A percentile compares a stretch with the other conserved stretches of the same genome.
Conservation (phyloP, 2,329 filamentous ascomycete species). For the Penicillium sp. region DNA sequence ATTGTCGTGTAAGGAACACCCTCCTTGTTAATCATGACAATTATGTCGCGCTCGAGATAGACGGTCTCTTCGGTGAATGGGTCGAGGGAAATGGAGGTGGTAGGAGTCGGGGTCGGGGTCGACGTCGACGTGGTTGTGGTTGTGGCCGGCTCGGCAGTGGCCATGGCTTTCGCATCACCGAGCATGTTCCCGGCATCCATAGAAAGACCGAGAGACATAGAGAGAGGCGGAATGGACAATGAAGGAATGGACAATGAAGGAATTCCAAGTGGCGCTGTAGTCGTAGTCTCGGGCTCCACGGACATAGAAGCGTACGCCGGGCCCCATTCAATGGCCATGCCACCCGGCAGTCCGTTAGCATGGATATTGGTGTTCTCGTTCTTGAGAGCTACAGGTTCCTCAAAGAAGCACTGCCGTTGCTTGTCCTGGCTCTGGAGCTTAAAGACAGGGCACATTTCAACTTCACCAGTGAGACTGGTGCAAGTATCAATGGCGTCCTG, state of each 20-base stretch:
- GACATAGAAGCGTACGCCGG: constrained; percentile 42
- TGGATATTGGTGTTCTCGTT: constrained; percentile 65
- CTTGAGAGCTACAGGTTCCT: constrained; percentile 58
- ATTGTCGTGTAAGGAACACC: constrained; percentile 31
- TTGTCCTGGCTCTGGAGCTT: constrained; percentile 64
- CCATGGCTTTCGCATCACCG: constrained; percentile 8
- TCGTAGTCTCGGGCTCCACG: constrained; percentile 1
- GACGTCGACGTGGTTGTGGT: constrained; percentile 21
- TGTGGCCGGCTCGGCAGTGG: constrained; percentile 4
- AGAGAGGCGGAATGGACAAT: constrained; percentile 12
- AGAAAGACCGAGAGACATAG: constrained; percentile 12
- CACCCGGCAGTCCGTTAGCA: constrained; percentile 68
- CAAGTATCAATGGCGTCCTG: constrained; percentile 75
- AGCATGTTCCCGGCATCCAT: constrained; percentile 9
- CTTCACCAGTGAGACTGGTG: constrained; percentile 69
- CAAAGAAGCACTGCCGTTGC: constrained; percentile 65
- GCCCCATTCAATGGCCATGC: constrained; percentile 54
- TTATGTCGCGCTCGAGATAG: constrained; percentile 35
- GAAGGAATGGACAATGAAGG: constrained; percentile 7
- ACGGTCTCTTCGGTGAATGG: constrained; percentile 33
- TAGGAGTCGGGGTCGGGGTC: constrained; percentile 28
- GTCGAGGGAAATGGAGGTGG: constrained; percentile 28
- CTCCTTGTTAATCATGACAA: constrained; percentile 32
- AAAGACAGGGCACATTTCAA: constrained; percentile 78
- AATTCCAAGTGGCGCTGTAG: not conserved